Evolutionary conservation across 177 flowering plant species (phyloP).

Genomic region (Vitis hybrid): DNA sequence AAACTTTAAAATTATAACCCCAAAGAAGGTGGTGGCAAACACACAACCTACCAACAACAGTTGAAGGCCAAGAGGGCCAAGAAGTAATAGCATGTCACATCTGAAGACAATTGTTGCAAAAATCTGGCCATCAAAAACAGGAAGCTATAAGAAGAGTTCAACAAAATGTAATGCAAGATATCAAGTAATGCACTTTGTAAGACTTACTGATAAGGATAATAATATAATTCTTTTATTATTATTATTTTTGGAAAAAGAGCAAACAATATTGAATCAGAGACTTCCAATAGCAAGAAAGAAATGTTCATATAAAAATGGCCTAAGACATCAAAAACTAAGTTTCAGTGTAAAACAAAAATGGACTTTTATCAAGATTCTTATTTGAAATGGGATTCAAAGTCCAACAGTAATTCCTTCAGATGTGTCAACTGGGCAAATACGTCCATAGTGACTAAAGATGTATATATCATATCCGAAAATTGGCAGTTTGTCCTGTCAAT

Average conservation of each 20-base stretch:
- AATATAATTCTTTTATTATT: background rate
- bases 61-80: slow-evolving; percentile 72
- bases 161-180: background rate
- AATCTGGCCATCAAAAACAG: slow-evolving; percentile 50
- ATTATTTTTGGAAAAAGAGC: background rate
- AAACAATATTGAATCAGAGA: background rate
- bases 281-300: background rate
- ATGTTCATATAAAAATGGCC: background rate
- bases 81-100: slow-evolving; percentile 83
- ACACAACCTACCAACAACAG: slow-evolving; percentile 55
- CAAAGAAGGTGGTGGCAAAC: background rate
- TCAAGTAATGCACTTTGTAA: background rate
- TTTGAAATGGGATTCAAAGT: too few species aligned
- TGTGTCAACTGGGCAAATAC: too few species aligned
- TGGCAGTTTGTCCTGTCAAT: too few species aligned
- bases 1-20: background rate
- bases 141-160: slow-evolving; percentile 11
- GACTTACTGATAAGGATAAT: background rate
- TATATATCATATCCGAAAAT: too few species aligned
- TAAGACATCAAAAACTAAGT: background rate
- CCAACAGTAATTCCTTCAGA: too few species aligned
- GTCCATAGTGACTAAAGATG: too few species aligned
- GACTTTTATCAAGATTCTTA: too few species aligned
- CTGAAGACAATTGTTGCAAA: slow-evolving; percentile 79
- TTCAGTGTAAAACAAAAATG: too few species aligned